Evolutionary conservation across 1,139 yeast genomes (phyloP), one percentile per base, ranked within the genome.

Genomic region (Yamadazyma taylorii): DNA sequence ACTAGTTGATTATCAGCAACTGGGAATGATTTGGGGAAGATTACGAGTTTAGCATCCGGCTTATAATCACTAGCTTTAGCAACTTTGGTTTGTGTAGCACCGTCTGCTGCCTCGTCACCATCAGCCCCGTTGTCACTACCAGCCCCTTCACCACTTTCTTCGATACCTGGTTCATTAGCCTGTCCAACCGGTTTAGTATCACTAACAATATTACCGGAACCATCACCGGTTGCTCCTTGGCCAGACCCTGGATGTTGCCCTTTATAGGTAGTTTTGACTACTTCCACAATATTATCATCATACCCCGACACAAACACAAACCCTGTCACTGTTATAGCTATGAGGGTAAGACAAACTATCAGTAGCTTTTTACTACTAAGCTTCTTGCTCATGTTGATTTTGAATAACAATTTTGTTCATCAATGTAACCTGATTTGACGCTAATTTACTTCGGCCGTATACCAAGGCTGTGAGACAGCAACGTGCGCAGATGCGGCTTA

Each of bases 11-110:
- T 27, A 10, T 41, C 38, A 2, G 24, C 26, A 4, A 34, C 24
- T 3, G 48, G 44, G 37, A 51, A 50, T 13, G 30, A 26, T 15
- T 46, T 42, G n/a, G 54, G 55, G 32, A 48, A 51, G 10, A 51
- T 32, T 8, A 45, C 39, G 11, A 50, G 34, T 15, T 35, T 38
- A 12, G 40, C 39, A 3, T 21, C 27, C 1, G 38, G 27, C 9
- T 26, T 24, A 17, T 27, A 34, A 24, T 37, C 41, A 3, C 41
- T 35, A 5, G 40, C 15, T 22, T 36, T 43, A 14, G 24, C 3
- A 8, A 37, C 24, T 15, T 28, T 14, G 14, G 10, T 27, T 25
- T n/a, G n/a, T n/a, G n/a, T n/a, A n/a, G n/a, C 16, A 25, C 28
- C 28, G 5, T 25, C 16, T 12, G 14, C n/a, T 4, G 16, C 16